Evolutionary conservation across 805 yeast species (phyloP), one percentile per base, ranked within the genome.

Genomic region (Metschnikowia chrysomelidarum): DNA sequence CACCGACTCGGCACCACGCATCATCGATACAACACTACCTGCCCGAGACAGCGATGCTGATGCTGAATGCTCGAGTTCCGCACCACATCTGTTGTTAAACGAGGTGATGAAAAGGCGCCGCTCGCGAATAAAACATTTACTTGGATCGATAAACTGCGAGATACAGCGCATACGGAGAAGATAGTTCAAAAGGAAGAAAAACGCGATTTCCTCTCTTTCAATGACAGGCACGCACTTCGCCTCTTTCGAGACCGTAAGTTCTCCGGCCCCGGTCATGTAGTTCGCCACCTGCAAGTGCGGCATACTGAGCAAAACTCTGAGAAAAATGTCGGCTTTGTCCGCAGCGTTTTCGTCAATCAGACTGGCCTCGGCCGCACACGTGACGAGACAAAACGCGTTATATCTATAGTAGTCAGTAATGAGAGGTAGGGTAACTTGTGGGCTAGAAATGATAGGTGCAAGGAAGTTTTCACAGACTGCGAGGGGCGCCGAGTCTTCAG

Each of bases 201-300:
- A 46, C 11, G 51, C 36, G 7, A 47, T 25, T 24, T 47, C 50
- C 9, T 44, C 50, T 19, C 51, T 40, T 16, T 43, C 48, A 1
- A 24, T 10, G 4, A 24, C 35, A 1, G 51, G 18, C 3, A 46
- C 27, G 19, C 24, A 16, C 7, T 13, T 15, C n/a, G 34, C 7
- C n/a, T 16, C 23, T 9, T 15, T 19, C n/a, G 24, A 10, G 1
- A 30, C 29, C n/a, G n/a, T 19, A 9, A 27, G 3, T 5, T 22
- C 25, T 5, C 13, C 20, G 2, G 26, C 26, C 6, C 30, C 44
- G 8, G 34, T 26, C 24, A 32, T 27, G 27, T 43, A 47, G 18
- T 38, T 40, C 4, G 35, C 21, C 22, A 40, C n/a, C 14, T 37
- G 45, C 8, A 47, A 22, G 18, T 44, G 46, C 1, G 51, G 51